A percentile compares a stretch with the other conserved stretches of the same genome.
Evolutionary conservation across 2,329 filamentous ascomycete genomes (phyloP).

Genomic region (Xylaria polymorpha): DNA sequence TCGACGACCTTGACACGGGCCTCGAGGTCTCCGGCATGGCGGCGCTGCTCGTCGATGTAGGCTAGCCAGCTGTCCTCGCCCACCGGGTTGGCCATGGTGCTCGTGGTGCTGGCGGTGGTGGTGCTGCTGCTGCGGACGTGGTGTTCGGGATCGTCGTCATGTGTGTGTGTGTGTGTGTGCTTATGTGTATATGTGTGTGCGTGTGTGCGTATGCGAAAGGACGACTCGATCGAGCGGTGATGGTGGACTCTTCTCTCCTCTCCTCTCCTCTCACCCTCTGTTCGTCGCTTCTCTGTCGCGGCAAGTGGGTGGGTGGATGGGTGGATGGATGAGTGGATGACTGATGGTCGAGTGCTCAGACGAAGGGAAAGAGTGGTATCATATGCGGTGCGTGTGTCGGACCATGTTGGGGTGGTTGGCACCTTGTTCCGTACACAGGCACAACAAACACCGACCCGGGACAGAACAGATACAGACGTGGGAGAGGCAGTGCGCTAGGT

Average conservation of each 20-base stretch:
- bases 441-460: too few relatives aligned
- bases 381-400: not conserved
- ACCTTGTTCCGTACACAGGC: not conserved
- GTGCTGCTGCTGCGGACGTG: slow-evolving; percentile 23
- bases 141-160: slow-evolving; percentile 35
- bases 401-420: slow-evolving; percentile 14
- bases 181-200: too few relatives aligned
- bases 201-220: too few relatives aligned
- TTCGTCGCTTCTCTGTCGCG: not conserved
- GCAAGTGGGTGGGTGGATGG: not conserved
- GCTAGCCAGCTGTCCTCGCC: slow-evolving; percentile 83
- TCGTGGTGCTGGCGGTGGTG: slow-evolving; percentile 43
- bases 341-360: not conserved
- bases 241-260: not conserved
- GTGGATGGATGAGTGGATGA: not conserved
- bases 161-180: slow-evolving; percentile 21
- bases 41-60: slow-evolving; percentile 77
- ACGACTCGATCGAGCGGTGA: not conserved
- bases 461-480: not conserved
- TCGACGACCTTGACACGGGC: slow-evolving; percentile 77
- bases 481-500: not conserved
- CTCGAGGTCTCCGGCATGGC: slow-evolving; percentile 70
- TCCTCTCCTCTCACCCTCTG: not conserved
- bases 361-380: not conserved
- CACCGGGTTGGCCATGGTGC: slow-evolving; percentile 68